These are phyloP conservation scores for Xylaria sp. DNA, from an alignment of 2,329 filamentous ascomycete genomes.

Conservation along the genomic window DNA sequence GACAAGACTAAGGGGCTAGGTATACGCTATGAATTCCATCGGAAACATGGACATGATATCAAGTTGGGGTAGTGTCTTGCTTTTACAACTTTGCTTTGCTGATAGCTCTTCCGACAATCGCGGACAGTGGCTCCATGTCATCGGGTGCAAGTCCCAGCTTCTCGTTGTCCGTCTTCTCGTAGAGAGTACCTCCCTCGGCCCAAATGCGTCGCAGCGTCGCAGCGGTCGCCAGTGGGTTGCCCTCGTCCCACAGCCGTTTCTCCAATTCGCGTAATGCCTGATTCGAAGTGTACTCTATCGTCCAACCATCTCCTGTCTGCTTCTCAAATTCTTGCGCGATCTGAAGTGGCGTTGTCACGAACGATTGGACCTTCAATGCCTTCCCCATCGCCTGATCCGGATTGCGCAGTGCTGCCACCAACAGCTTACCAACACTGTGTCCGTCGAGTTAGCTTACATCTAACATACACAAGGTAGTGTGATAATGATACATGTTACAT, in stretches of 20 bases:
- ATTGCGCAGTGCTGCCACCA: slow-evolving; percentile 70
- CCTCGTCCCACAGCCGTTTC: slow-evolving; percentile 29
- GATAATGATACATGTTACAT: not conserved
- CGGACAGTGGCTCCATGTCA: slow-evolving; percentile 68
- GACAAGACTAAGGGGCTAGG: too few species aligned
- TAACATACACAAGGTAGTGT: not conserved
- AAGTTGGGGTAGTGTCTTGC: not conserved
- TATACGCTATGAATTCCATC: not conserved
- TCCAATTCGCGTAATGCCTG: slow-evolving; percentile 64
- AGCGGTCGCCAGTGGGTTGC: slow-evolving; percentile 24
- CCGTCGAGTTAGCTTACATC: slow-evolving; percentile 19
- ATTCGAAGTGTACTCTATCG: slow-evolving; percentile 63
- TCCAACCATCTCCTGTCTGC: slow-evolving; percentile 70
- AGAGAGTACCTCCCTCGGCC: slow-evolving; percentile 39
- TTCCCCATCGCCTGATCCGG: slow-evolving; percentile 64
- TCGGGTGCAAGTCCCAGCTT: slow-evolving; percentile 28
- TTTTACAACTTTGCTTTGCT: slow-evolving; percentile 17
- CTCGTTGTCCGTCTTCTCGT: slow-evolving; percentile 40
- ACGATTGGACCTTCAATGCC: slow-evolving; percentile 76
- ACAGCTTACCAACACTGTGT: slow-evolving; percentile 71
- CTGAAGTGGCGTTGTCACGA: slow-evolving; percentile 71
- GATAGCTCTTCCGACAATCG: slow-evolving; percentile 58
- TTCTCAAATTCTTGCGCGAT: slow-evolving; percentile 75
- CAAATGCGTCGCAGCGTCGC: slow-evolving; percentile 40
- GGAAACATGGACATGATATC: not conserved